Base-by-base conservation (phyloP, 139 green algal genomes). In the Chlorella ohadii region DNA sequence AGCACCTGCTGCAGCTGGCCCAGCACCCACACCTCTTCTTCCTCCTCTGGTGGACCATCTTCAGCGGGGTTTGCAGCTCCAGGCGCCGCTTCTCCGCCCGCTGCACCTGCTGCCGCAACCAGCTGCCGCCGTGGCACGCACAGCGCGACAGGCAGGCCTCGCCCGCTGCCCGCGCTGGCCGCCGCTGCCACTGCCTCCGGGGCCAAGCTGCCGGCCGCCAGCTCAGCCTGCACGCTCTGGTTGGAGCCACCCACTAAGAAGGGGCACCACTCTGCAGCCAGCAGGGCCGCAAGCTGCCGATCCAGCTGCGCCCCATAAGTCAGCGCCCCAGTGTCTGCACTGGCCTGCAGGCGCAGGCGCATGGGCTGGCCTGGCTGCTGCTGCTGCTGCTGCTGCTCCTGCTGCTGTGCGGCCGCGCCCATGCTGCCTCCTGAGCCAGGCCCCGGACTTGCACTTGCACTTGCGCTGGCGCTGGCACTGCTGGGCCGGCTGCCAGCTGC, bases 181-280 rank as follows among this genome's bases (percentile, higher is more conserved):
- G 51, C 47, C 47, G 63, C 79, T 56, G 79, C 64, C 66, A 78
- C 64, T 11, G 44, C 66, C 22, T 55, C 79, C 16, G 67, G 23
- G 3, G 44, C 68, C n/a, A 84, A 34, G 44, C 41, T 78, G 51
- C 66, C 79, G 7, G 25, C 20, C 5, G 73, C 51, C 65, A 84
- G 79, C 79, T 78, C 79, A 6, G n/a, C 47, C 15, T 84, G 47
- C 38, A 84, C 28, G 67, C 66, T 78, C 33, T n/a, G 17, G 22
- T 33, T 70, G 79, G 47, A 36, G 79, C 67, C 67, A 6, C 22
- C 31, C 9, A 55, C 67, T 17, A n/a, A 11, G 31, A 84, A 39
- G n/a, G 67, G 51, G 47, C 66, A 51, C 79, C 78, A 84, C 25
- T 38, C 51, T 28, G 64, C 36, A 1, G 41, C 20, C 51, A 85